phyloP scores from a whole-genome alignment of 805 yeast species.

The Candida caryicola region DNA sequence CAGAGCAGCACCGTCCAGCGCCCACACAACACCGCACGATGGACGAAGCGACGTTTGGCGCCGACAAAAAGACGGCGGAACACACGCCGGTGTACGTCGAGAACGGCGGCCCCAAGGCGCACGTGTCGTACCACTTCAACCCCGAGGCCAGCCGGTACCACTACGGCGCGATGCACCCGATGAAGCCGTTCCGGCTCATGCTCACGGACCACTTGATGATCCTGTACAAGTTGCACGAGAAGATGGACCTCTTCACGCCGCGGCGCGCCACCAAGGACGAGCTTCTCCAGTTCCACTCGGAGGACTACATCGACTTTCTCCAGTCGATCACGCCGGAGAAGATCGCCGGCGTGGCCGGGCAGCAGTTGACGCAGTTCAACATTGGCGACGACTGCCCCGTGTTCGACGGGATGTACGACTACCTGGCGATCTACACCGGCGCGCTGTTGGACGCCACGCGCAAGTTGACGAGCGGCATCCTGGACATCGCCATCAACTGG shows the following conservation, averaged over 20 bases:
- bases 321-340: slow-evolving; percentile 76
- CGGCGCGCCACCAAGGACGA: slow-evolving; percentile 80
- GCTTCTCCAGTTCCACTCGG: slow-evolving; percentile 76
- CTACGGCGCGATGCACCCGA: slow-evolving; percentile 94
- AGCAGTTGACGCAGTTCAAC: slow-evolving; percentile 65
- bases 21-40: too few relatives aligned
- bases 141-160: slow-evolving; percentile 78
- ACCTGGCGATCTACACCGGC: slow-evolving; percentile 84
- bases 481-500: slow-evolving; percentile 94
- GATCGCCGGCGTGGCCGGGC: slow-evolving; percentile 53
- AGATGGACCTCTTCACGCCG: slow-evolving; percentile 87
- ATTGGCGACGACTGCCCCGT: slow-evolving; percentile 95
- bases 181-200: slow-evolving; percentile 95
- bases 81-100: slow-evolving; percentile 33
- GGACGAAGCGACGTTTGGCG: slow-evolving; percentile 21
- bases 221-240: slow-evolving; percentile 78
- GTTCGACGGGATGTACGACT: slow-evolving; percentile 92
- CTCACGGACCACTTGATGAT: slow-evolving; percentile 88
- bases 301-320: slow-evolving; percentile 79
- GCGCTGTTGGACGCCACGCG: slow-evolving; percentile 93
- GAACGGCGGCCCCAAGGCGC: slow-evolving; percentile 12
- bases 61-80: slow-evolving; percentile 32
- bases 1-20: too few relatives aligned
- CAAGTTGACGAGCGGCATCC: slow-evolving; percentile 76
- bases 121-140: slow-evolving; percentile 86